Evolutionary conservation across 1,139 yeast genomes (phyloP).

Genomic region (Geotrichum reessii): DNA sequence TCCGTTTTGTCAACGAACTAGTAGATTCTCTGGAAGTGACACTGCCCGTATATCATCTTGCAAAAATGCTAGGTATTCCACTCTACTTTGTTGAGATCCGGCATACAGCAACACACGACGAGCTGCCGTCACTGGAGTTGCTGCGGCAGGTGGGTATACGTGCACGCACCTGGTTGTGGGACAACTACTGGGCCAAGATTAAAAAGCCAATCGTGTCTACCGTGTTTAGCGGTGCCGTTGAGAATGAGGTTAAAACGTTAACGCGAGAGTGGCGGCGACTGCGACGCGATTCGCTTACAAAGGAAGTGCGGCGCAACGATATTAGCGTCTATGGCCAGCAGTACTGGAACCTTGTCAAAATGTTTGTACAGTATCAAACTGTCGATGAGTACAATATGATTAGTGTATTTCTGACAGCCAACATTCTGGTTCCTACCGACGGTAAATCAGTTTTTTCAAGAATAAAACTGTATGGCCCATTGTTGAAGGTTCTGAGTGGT

Average conservation of each 20-base stretch:
- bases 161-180: constrained; percentile 72
- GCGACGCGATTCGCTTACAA: constrained; percentile 43
- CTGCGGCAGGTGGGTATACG: constrained; percentile 51
- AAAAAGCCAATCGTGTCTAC: constrained; percentile 29
- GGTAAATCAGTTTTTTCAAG: constrained; percentile 14
- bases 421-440: constrained; percentile 30
- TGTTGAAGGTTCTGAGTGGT: constrained; percentile 22
- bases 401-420: constrained; percentile 27
- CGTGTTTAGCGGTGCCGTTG: constrained; percentile 19
- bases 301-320: constrained; percentile 26
- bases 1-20: constrained; percentile 81
- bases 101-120: constrained; percentile 89
- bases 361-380: background rate
- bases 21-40: constrained; percentile 86
- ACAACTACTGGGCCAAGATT: constrained; percentile 59
- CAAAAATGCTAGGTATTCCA: constrained; percentile 65
- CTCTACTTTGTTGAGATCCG: constrained; percentile 82
- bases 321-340: background rate
- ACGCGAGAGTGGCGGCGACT: constrained; percentile 39
- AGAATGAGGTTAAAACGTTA: constrained; percentile 27
- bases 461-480: constrained; percentile 25
- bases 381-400: constrained; percentile 24
- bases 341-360: background rate
- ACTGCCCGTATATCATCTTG: constrained; percentile 70
- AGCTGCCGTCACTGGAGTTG: constrained; percentile 63